Conservation (phyloP, 2,329 filamentous ascomycete species). For the Dendrostoma leiphaemia region DNA sequence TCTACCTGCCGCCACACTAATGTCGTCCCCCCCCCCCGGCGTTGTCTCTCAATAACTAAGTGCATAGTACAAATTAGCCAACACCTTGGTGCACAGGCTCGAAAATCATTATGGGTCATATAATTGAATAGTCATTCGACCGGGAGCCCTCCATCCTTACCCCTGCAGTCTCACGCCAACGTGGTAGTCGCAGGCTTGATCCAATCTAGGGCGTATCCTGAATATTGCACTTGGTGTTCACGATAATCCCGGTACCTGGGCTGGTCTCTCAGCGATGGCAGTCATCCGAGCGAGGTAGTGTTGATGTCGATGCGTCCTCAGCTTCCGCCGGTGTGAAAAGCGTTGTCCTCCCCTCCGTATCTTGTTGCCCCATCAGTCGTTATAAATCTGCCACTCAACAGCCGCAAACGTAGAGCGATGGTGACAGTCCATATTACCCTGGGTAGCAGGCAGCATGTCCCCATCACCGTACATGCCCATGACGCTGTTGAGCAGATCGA, state of each 20-base stretch:
- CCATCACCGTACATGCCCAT: not conserved
- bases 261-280: not conserved
- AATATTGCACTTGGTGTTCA: not conserved
- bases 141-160: too few relatives aligned
- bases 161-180: too few relatives aligned
- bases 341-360: too few relatives aligned
- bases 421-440: constrained; percentile 18
- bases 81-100: too few relatives aligned
- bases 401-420: constrained; percentile 7
- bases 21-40: too few relatives aligned
- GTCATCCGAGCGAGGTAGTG: not conserved
- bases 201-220: not conserved
- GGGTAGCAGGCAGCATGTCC: not conserved
- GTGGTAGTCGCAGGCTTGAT: too few relatives aligned
- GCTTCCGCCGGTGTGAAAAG: too few relatives aligned
- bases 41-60: too few relatives aligned
- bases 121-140: not conserved
- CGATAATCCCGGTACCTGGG: too few relatives aligned
- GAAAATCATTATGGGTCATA: too few relatives aligned
- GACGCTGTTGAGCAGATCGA: constrained; percentile 9
- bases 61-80: too few relatives aligned
- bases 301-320: not conserved
- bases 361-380: constrained; percentile 19
- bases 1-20: too few relatives aligned
- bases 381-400: constrained; percentile 19